phyloP scores from a whole-genome alignment of 345 rosid genomes.

The Turnera subulata region DNA sequence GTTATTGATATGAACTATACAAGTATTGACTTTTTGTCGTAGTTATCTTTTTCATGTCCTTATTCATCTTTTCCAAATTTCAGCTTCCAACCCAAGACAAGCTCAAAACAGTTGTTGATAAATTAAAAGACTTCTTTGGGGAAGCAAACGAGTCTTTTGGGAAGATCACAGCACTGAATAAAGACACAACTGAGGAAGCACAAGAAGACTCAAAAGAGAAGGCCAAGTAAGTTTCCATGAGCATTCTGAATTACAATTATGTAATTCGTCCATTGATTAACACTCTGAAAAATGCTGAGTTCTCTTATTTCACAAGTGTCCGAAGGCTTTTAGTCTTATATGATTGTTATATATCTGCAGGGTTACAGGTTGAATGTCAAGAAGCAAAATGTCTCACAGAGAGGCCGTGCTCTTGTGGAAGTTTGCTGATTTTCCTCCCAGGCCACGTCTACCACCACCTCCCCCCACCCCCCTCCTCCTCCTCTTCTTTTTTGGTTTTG shows the following conservation, averaged over 20 bases:
- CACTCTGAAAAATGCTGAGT: no score
- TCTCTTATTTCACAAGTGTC: no score
- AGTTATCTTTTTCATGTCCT: neutral
- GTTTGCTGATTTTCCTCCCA: neutral
- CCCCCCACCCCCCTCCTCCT: conserved; percentile 1
- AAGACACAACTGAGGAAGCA: conserved; percentile 36
- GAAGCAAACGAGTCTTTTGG: conserved; percentile 92
- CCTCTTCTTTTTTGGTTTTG: neutral
- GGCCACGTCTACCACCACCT: conserved; percentile 5
- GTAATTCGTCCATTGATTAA: no score
- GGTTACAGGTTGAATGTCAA: no score
- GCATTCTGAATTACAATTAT: no score
- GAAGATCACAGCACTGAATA: conserved; percentile 53
- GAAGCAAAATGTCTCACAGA: no score
- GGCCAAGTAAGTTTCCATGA: conserved; percentile 58
- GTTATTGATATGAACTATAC: neutral
- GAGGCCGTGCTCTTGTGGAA: conserved; percentile 6
- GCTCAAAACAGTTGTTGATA: conserved; percentile 84
- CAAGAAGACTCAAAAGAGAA: conserved; percentile 53
- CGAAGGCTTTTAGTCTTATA: no score
- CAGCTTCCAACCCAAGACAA: conserved; percentile 88
- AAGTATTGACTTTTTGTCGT: neutral
- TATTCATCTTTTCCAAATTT: conserved; percentile 1
- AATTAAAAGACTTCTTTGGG: conserved; percentile 82
- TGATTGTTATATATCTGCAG: no score